phyloP scores from a whole-genome alignment of 495 filamentous ascomycete species.

The Penicilliopsis zonata region DNA sequence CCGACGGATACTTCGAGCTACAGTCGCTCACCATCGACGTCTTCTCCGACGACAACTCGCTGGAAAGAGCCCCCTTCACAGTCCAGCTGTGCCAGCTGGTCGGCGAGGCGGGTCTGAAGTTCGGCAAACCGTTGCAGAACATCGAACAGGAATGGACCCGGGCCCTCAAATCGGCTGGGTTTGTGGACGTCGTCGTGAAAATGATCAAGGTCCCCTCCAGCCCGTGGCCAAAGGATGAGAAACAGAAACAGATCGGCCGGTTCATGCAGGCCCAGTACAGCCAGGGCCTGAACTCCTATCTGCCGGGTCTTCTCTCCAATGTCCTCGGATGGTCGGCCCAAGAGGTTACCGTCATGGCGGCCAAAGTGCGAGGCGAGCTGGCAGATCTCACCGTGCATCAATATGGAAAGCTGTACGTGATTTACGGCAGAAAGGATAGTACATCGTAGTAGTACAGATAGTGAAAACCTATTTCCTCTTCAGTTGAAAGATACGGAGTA shows the following conservation, averaged over 20 bases:
- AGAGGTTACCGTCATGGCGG: slow-evolving; percentile 41
- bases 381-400: slow-evolving; percentile 36
- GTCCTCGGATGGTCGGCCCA: slow-evolving; percentile 39
- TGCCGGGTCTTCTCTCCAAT: slow-evolving; percentile 40
- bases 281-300: slow-evolving; percentile 36
- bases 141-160: slow-evolving; percentile 7
- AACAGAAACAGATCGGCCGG: slow-evolving; percentile 11
- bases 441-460: no score
- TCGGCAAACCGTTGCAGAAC: slow-evolving; percentile 8
- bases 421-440: slow-evolving; percentile 30
- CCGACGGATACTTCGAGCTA: slow-evolving; percentile 30
- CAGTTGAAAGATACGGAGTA: no score
- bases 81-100: slow-evolving; percentile 3
- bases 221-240: slow-evolving; percentile 8
- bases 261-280: slow-evolving; percentile 35
- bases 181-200: no score
- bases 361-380: slow-evolving; percentile 40
- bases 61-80: slow-evolving; percentile 1
- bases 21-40: slow-evolving; percentile 20
- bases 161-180: no score
- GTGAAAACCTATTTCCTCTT: no score
- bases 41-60: slow-evolving; percentile 15
- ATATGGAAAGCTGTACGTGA: slow-evolving; percentile 23
- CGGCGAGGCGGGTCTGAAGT: slow-evolving; percentile 6
- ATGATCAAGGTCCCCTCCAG: slow-evolving; percentile 9